Conservation (phyloP, 345 rosid genomes). For the Raphanus raphanistrum region DNA sequence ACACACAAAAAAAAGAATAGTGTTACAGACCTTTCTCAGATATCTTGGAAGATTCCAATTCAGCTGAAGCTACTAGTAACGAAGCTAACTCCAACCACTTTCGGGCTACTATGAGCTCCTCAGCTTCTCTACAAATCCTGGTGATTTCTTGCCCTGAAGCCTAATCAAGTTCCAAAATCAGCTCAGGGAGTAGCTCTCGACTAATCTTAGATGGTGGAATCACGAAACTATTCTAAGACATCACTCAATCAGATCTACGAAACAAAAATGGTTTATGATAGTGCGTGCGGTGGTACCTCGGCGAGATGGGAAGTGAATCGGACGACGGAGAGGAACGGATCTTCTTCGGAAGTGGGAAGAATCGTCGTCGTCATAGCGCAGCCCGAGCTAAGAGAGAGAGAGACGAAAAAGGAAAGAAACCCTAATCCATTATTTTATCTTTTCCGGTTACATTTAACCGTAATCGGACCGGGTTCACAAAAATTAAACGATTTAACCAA, state of each 20-base stretch:
- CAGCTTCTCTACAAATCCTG: constrained; percentile 78
- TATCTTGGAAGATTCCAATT: constrained; percentile 76
- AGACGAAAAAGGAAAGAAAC: background rate
- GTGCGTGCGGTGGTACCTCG: background rate
- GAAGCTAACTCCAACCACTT: constrained; percentile 86
- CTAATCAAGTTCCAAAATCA: constrained; percentile 38
- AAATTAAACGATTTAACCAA: background rate
- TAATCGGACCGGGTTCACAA: background rate
- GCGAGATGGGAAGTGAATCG: background rate
- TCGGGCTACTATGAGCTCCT: constrained; percentile 54
- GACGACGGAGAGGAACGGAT: background rate
- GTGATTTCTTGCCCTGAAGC: constrained; percentile 72
- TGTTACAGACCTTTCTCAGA: constrained; percentile 75
- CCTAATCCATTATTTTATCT: background rate
- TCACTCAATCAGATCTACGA: background rate
- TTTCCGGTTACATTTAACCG: background rate
- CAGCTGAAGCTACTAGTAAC: constrained; percentile 90
- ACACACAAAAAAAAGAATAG: background rate
- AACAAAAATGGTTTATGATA: background rate
- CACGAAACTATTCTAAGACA: background rate
- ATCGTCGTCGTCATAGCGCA: background rate
- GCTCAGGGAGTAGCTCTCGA: background rate
- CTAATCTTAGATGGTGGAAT: background rate
- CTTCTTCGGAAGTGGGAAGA: background rate
- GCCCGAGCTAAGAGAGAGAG: background rate